These are phyloP conservation scores for Penicillium bialowiezense DNA, from an alignment of 495 filamentous ascomycete genomes.

Conservation along the genomic window DNA sequence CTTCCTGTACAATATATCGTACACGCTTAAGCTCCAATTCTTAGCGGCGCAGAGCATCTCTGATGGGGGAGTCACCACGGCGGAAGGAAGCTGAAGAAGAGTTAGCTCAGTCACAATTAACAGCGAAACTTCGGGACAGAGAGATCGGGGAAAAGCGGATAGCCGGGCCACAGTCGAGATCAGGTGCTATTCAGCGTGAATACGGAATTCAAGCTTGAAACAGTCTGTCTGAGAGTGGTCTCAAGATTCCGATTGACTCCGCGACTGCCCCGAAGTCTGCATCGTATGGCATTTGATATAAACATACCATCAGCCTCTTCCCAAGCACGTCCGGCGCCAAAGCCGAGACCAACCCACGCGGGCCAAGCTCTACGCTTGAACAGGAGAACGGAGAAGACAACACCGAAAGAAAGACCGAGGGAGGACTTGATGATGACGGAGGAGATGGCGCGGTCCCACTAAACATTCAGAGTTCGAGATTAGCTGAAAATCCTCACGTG, in stretches of 20 bases:
- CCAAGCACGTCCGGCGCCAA: slow-evolving; percentile 93
- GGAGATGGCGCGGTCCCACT: slow-evolving; percentile 99
- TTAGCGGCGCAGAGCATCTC: slow-evolving; percentile 45
- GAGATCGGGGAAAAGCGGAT: slow-evolving; percentile 6
- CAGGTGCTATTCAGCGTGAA: not conserved
- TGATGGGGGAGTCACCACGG: slow-evolving; percentile 44
- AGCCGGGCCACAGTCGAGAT: not conserved
- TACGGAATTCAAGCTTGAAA: not conserved
- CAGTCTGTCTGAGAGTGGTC: not conserved
- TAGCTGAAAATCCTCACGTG: slow-evolving; percentile 14
- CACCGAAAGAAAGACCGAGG: slow-evolving; percentile 90
- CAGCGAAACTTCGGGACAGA: not conserved
- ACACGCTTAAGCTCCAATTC: slow-evolving; percentile 30
- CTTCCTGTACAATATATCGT: slow-evolving; percentile 47
- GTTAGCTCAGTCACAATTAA: slow-evolving; percentile 13
- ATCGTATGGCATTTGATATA: slow-evolving; percentile 7
- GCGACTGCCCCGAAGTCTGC: not conserved
- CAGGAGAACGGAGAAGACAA: slow-evolving; percentile 95
- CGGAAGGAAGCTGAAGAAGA: slow-evolving; percentile 43
- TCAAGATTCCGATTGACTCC: not conserved
- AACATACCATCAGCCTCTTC: slow-evolving; percentile 69
- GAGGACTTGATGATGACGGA: slow-evolving; percentile 93
- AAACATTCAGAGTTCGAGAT: slow-evolving; percentile 14
- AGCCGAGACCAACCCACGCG: slow-evolving; percentile 85
- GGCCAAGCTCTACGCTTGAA: slow-evolving; percentile 98